phyloP scores from a whole-genome alignment of 441 rosid genomes.

The Gossypium schwendimanii region DNA sequence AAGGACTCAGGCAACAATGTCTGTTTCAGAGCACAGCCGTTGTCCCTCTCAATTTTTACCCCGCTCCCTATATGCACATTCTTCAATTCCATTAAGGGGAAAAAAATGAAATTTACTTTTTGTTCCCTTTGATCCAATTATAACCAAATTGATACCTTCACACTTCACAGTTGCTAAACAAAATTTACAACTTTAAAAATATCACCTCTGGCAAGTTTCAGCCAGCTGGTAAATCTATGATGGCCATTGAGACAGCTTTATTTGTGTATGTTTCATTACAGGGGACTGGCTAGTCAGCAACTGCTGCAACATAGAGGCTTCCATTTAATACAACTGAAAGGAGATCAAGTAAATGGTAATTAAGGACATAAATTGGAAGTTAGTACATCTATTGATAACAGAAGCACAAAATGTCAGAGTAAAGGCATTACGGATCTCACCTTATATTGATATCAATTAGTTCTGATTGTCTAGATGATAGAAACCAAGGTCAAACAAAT shows the following conservation, averaged over 20 bases:
- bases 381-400: background rate
- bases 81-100: background rate
- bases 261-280: background rate
- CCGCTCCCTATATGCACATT: background rate
- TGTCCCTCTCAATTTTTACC: background rate
- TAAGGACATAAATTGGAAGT: background rate
- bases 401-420: background rate
- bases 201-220: background rate
- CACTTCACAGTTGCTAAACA: background rate
- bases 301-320: background rate
- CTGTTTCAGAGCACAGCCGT: background rate
- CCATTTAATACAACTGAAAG: background rate
- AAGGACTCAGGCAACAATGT: too few species aligned
- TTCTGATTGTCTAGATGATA: conserved; percentile 4
- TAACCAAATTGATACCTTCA: background rate
- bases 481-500: conserved; percentile 6
- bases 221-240: background rate
- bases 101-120: background rate
- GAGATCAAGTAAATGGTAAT: background rate
- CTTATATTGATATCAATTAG: conserved; percentile 1
- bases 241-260: background rate
- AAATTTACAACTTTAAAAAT: background rate
- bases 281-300: background rate
- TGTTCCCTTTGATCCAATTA: background rate
- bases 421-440: background rate